Evolutionary conservation across 441 rosid species (phyloP), one percentile per base, ranked within the genome.

Genomic region (Croton setiger): DNA sequence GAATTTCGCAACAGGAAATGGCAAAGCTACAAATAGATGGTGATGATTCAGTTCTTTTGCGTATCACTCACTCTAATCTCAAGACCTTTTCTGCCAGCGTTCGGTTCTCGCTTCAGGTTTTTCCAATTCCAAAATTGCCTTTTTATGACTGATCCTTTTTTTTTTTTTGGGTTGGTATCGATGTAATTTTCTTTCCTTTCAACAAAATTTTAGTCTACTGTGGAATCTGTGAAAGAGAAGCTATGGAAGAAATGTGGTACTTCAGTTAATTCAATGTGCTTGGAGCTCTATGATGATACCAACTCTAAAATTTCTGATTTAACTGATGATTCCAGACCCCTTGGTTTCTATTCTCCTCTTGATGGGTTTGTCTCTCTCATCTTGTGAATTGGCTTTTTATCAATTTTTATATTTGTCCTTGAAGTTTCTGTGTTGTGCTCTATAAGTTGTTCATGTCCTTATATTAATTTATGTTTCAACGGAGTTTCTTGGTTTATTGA

Each of bases 161-260:
- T 45, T 17, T 55, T 12, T 52, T 41, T 39, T 8, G 18, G 31
- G n/a, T 8, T 2, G 52, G 35, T 20, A n/a, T 35, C 27, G 1
- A 21, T 47, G 60, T 63, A n/a, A 1, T 57, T 59, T 68, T 57
- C 15, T 67, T 64, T 5, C 48, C n/a, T 57, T 47, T 62, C 10
- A 7, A 12, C 49, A 69, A 72, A 81, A 87, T 69, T 72, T 81
- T 73, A 70, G 95, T 90, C 80, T 79, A 87, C 79, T 39, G 92
- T 95, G 72, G 97, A 90, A 80, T 85, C 91, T 44, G 91, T 90
- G 66, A 92, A 95, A 73, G 99, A 92, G 4, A 95, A 95, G 87
- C 81, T 95, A 23, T 88, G 97, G 99, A 89, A 73, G 33, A 90
- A 95, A 86, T 95, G 95, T 33, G 97, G 97, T 12, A 89, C 97